Base-by-base conservation (phyloP, 768 basidiomycete genomes). In the Suillus occidentalis region DNA sequence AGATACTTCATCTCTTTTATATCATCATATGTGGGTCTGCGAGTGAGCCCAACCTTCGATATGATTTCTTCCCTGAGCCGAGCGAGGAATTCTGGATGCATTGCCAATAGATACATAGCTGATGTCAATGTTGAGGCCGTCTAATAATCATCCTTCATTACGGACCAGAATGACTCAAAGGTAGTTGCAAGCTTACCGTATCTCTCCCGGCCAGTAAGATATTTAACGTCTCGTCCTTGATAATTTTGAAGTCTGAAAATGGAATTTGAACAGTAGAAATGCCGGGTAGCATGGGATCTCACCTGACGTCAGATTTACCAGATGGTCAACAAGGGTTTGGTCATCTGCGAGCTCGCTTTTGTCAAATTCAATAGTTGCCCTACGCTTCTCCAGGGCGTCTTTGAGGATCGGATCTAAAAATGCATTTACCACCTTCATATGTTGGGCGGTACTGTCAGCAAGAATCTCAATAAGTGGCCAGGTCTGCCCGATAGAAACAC, bases 141-240 rank as follows among this genome's bases (percentile, higher is more conserved):
- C 83, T 82, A 36, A 10, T 8, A 37, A 57, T n/a, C 6, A 55
- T 68, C 50, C 62, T 59, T 43, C n/a, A 28, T 31, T 36, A 22
- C 25, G 20, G 37, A 39, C 43, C 16, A n/a, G 16, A 6, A n/a
- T 31, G 18, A 47, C 22, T 25, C 18, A 53, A 49, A 36, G 31
- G 42, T 4, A 36, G 45, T 8, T 4, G 22, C 1, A 5, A n/a
- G 68, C 72, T 66, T 53, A 81, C 81, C 22, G 81, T 81, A 66
- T 82, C 83, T 18, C 82, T 68, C 14, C 81, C 80, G 25, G 83
- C 83, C 10, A 84, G 72, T 45, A 84, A 65, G 53, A 84, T 76
- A 58, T 80, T 82, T 60, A 83, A 63, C 13, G 76, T 79, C 66
- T 82, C 78, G 59, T 82, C 82, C 61, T 75, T 78, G 25, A 84